A percentile compares a stretch with the other conserved stretches of the same genome.
phyloP scores from a whole-genome alignment of 1,284 basidiomycete genomes.

The Sporisorium iseilematis-ciliati region DNA sequence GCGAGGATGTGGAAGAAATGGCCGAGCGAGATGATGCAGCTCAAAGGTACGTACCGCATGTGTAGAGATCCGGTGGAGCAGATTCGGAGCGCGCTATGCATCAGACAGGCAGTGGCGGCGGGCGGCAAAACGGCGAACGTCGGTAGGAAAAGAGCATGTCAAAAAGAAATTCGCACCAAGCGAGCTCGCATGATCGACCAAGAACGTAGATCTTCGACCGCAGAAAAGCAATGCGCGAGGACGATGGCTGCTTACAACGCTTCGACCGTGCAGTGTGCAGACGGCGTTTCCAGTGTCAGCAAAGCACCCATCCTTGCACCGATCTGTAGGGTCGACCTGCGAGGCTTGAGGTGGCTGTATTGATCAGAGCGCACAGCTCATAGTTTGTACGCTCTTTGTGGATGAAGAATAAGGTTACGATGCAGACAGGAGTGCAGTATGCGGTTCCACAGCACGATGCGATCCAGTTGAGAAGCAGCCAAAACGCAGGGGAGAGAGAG shows the following conservation, averaged over 20 bases:
- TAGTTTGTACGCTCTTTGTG: not conserved
- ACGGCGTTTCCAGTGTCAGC: not conserved
- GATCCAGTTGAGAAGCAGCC: not conserved
- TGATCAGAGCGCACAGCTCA: slow-evolving; percentile 1
- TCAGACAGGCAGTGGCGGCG: not conserved
- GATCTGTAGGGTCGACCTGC: not conserved
- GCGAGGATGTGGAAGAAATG: slow-evolving; percentile 13
- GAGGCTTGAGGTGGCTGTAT: not conserved
- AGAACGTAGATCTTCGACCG: not conserved
- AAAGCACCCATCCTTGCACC: no score
- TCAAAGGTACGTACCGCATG: slow-evolving; percentile 19
- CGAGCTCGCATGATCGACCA: slow-evolving; percentile 3
- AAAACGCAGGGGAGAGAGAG: not conserved
- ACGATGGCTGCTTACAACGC: not conserved
- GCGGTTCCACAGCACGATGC: slow-evolving; percentile 3
- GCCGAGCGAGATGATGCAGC: slow-evolving; percentile 26
- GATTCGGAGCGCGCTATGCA: slow-evolving; percentile 19
- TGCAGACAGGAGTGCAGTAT: not conserved
- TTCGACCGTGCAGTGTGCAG: slow-evolving; percentile 1
- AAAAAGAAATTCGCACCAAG: not conserved
- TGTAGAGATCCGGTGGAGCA: not conserved
- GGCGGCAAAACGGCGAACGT: not conserved
- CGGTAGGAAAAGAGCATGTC: slow-evolving; percentile 3
- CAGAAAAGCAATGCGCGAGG: not conserved
- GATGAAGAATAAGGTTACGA: not conserved